phyloP scores from a whole-genome alignment of 768 basidiomycete genomes.

The Gymnopilus junonius region DNA sequence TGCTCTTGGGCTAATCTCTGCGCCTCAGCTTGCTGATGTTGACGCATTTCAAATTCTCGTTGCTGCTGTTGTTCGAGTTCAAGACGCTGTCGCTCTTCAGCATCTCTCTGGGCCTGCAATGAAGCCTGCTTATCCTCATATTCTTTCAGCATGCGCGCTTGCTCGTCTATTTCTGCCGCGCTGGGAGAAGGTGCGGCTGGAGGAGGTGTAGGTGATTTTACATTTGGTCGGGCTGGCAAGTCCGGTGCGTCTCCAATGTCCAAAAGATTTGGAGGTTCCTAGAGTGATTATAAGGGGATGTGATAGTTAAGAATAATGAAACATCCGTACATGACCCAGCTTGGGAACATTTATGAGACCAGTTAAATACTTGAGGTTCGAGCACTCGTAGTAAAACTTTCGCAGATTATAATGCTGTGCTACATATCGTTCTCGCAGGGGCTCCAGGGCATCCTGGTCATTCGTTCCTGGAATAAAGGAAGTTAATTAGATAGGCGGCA shows the following conservation, averaged over 20 bases:
- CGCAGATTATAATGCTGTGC: conserved; percentile 92
- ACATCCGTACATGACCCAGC: conserved; percentile 76
- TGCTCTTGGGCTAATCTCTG: conserved; percentile 91
- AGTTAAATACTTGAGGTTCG: conserved; percentile 96
- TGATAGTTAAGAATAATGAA: not conserved
- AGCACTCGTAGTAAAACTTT: conserved; percentile 99
- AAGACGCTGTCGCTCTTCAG: conserved; percentile 79
- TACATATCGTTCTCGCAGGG: conserved; percentile 83
- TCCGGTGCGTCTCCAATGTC: conserved; percentile 86
- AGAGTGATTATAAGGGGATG: conserved; percentile 2
- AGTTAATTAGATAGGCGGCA: not conserved
- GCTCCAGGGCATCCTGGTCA: conserved; percentile 87
- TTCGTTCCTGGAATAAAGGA: conserved; percentile 69
- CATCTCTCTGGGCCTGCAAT: conserved; percentile 78
- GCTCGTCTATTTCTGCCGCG: conserved; percentile 79
- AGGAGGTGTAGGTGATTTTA: conserved; percentile 63
- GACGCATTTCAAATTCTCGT: conserved; percentile 88
- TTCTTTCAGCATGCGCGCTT: conserved; percentile 92
- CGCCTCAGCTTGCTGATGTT: conserved; percentile 84
- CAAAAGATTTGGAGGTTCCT: conserved; percentile 96
- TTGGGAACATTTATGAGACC: conserved; percentile 98
- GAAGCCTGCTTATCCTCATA: conserved; percentile 96
- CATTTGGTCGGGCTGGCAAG: conserved; percentile 78
- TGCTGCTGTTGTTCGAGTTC: conserved; percentile 82
- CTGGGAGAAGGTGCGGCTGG: conserved; percentile 74